These are phyloP conservation scores for Colletotrichum simmondsii DNA, from an alignment of 2,329 filamentous ascomycete genomes.

Conservation along the genomic window DNA sequence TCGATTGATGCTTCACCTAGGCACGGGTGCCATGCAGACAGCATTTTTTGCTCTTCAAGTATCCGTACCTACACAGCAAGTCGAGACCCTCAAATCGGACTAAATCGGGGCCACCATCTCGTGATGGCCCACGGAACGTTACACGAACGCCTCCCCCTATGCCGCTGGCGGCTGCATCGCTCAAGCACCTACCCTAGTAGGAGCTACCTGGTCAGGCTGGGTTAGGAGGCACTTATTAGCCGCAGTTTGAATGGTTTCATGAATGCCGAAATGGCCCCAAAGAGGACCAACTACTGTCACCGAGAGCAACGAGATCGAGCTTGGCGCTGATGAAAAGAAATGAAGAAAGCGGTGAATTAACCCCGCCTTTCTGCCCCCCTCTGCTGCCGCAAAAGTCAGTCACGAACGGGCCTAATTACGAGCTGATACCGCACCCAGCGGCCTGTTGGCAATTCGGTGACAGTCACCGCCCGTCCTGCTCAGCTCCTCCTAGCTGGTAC, in stretches of 20 bases:
- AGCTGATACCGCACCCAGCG: background rate
- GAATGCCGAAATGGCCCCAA: constrained; percentile 6
- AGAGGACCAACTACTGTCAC: background rate
- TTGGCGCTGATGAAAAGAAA: constrained; percentile 2
- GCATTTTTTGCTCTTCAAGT: background rate
- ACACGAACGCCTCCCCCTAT: constrained; percentile 26
- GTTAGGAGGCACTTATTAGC: background rate
- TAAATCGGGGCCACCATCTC: constrained; percentile 11
- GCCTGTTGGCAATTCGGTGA: background rate
- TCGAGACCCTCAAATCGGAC: constrained; percentile 12
- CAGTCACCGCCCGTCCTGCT: background rate
- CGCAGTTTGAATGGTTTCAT: constrained; percentile 8
- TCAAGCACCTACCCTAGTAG: background rate
- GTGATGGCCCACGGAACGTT: constrained; percentile 23
- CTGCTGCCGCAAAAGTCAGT: constrained; percentile 2
- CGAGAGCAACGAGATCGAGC: background rate
- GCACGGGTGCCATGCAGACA: constrained; percentile 3
- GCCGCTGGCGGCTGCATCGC: constrained; percentile 12
- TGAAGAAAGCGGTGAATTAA: background rate
- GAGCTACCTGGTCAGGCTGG: no score
- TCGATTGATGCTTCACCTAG: constrained; percentile 20
- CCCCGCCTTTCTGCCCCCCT: constrained; percentile 10
- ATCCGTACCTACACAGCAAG: background rate
- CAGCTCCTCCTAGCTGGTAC: background rate
- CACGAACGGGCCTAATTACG: background rate